phyloP scores from a whole-genome alignment of 371 early-diverging fungal species.

The Umbelopsis sp. region DNA sequence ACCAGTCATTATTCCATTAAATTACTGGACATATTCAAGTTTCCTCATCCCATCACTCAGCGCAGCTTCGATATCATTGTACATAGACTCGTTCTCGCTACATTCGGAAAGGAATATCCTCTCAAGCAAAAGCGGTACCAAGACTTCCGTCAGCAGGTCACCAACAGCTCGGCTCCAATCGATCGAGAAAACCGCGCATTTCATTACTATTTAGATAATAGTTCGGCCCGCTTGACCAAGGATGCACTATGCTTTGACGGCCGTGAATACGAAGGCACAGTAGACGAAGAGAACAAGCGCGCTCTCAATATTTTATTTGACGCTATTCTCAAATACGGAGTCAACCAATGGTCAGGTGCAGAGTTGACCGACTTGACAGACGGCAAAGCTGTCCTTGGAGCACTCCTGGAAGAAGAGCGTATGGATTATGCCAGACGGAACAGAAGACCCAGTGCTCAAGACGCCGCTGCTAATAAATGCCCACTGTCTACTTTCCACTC shows the following conservation, averaged over 20 bases:
- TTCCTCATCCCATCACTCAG: not conserved
- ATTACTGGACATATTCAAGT: conserved; percentile 1
- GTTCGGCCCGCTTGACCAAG: conserved; percentile 1
- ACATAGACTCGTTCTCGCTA: conserved; percentile 2
- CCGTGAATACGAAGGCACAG: conserved; percentile 4
- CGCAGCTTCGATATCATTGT: conserved; percentile 11
- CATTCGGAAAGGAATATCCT: conserved; percentile 15
- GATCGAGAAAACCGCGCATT: conserved; percentile 9
- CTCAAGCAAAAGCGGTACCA: conserved; percentile 11
- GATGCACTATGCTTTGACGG: conserved; percentile 9
- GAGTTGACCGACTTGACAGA: not conserved
- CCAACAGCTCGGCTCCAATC: conserved; percentile 4
- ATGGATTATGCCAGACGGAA: not conserved
- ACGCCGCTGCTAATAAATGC: conserved; percentile 5
- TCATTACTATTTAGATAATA: conserved; percentile 2
- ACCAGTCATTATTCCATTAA: not conserved
- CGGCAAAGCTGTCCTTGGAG: not conserved
- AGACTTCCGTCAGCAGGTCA: not conserved
- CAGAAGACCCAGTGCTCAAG: not conserved
- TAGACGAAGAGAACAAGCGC: conserved; percentile 1
- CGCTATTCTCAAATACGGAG: conserved; percentile 10
- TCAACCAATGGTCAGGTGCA: not conserved
- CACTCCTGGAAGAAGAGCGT: not conserved
- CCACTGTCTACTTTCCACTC: conserved; percentile 7
- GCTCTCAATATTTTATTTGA: conserved; percentile 3